Conservation (phyloP, 371 early-diverging fungal genomes). For the Funneliformis caledonium region DNA sequence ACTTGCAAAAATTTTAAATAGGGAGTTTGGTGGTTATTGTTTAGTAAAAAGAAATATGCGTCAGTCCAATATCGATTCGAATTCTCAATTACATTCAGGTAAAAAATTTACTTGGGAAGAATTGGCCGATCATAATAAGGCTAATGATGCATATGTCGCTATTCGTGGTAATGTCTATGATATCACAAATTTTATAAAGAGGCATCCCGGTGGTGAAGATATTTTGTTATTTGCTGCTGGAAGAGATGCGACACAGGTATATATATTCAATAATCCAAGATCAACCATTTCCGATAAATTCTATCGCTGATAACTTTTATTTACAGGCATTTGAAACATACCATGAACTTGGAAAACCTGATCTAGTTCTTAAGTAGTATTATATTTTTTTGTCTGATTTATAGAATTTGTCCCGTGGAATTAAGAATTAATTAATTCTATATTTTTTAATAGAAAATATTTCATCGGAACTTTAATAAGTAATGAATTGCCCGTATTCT, state of each 20-base stretch:
- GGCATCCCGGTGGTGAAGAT: constrained; percentile 79
- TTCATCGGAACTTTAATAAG: constrained; percentile 48
- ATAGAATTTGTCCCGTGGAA: background rate
- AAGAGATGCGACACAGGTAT: constrained; percentile 63
- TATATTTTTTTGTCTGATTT: background rate
- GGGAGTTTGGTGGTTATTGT: too few species aligned
- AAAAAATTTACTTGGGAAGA: constrained; percentile 55
- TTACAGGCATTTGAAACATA: constrained; percentile 61
- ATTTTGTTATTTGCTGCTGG: constrained; percentile 69
- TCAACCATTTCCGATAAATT: background rate
- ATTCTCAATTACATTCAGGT: background rate
- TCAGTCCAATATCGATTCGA: background rate
- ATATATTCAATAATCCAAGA: background rate
- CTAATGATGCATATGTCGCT: constrained; percentile 53
- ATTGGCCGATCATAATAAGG: constrained; percentile 54
- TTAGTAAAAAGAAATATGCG: background rate
- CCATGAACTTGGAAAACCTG: constrained; percentile 53
- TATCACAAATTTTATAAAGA: constrained; percentile 76
- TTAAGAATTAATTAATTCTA: constrained; percentile 1
- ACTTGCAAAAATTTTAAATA: too few species aligned
- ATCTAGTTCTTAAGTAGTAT: constrained; percentile 49
- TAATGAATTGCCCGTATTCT: constrained; percentile 60
- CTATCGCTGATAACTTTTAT: background rate
- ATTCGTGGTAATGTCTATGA: constrained; percentile 67
- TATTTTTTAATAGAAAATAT: constrained; percentile 48